Base-by-base conservation (phyloP, 2,329 filamentous ascomycete genomes). In the Cercospora beticola region DNA sequence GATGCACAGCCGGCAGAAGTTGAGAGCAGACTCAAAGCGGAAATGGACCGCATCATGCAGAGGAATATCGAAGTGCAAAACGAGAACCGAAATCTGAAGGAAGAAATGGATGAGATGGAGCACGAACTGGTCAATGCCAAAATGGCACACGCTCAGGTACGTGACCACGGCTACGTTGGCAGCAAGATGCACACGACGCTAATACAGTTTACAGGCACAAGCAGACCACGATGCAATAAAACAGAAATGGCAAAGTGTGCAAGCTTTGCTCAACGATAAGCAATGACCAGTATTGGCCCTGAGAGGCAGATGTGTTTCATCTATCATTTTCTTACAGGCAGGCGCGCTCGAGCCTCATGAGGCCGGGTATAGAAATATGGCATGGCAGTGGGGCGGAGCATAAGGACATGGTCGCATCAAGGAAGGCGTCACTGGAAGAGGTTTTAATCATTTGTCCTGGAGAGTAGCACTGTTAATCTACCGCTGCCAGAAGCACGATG, bases 141-240 rank as follows among this genome's bases (percentile, higher is more conserved):
- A 86, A 91, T 99, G 92, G 88, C 89, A 76, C 93, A 94, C 83
- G 95, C 95, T 65, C 93, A 97, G 89, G 94, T 97, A 86, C 84
- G 90, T 28, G 36, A 12, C 9, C 21, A n/a, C 26, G 26, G 16
- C 59, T 59, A 9, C 33, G 9, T 28, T 33, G 28, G 6, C 21
- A 18, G 10, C 6, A 6, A 26, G 33, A 10, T 28, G 43, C 16
- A 31, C 26, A 7, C 31, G n/a, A 65, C 52, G 57, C 69, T 70
- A 67, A 75, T 66, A n/a, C 21, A 40, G 16, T 14, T 46, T n/a
- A 31, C 72, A 84, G 83, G 80, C 82, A 65, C 83, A 83, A 72
- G 79, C 82, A 63, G 82, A 85, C 66, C 78, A 83, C 72, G 83
- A 85, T 65, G 76, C 76, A 7, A 76, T 85, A 66, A 83, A 83